A percentile compares a stretch with the other conserved stretches of the same genome.
phyloP scores from a whole-genome alignment of 495 filamentous ascomycete genomes.

The Penicillium samsonianum region DNA sequence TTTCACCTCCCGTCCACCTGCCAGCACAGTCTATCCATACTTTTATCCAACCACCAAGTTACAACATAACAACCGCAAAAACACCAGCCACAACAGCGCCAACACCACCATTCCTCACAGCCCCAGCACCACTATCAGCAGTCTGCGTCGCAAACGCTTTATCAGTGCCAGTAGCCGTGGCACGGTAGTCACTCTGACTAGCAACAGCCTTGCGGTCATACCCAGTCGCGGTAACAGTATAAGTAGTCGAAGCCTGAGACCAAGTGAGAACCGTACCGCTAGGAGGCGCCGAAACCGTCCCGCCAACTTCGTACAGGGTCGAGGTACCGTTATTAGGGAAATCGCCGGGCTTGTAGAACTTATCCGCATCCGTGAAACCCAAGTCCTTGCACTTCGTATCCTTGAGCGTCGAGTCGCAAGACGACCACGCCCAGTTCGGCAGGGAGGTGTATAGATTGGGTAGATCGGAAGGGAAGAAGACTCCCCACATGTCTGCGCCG shows the following conservation, averaged over 20 bases:
- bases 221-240: conserved; percentile 30
- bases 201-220: conserved; percentile 27
- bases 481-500: conserved; percentile 30
- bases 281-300: conserved; percentile 25
- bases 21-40: background rate
- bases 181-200: conserved; percentile 23
- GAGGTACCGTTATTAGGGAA: conserved; percentile 26
- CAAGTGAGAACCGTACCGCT: conserved; percentile 31
- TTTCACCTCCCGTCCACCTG: background rate
- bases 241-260: conserved; percentile 29
- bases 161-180: conserved; percentile 24
- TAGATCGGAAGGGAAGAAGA: conserved; percentile 29
- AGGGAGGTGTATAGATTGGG: conserved; percentile 30
- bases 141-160: conserved; percentile 20
- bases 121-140: conserved; percentile 15
- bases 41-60: background rate
- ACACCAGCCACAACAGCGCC: conserved; percentile 17
- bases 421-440: conserved; percentile 26
- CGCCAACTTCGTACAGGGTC: conserved; percentile 26
- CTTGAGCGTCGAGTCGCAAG: conserved; percentile 25
- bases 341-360: conserved; percentile 30
- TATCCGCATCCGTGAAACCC: conserved; percentile 26
- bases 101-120: conserved; percentile 3
- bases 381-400: conserved; percentile 16
- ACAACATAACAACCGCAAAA: conserved; percentile 14